phyloP scores from a whole-genome alignment of 2,329 filamentous ascomycete species.

The Fusarium metavorans region DNA sequence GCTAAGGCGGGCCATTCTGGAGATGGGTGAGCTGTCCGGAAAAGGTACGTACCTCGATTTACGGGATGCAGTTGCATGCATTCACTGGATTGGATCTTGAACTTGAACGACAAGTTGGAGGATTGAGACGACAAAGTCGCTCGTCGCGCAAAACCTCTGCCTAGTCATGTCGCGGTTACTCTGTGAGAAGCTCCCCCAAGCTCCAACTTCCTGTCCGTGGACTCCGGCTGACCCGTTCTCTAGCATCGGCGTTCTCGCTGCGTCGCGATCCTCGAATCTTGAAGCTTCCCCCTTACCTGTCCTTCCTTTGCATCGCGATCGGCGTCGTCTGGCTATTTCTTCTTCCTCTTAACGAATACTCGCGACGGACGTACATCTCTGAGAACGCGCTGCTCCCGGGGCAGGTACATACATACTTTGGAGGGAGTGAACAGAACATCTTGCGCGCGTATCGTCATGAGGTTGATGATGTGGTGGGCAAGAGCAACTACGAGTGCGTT shows the following conservation, averaged over 20 bases:
- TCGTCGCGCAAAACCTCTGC: constrained; percentile 20
- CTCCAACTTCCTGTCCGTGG: background rate
- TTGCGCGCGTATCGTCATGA: constrained; percentile 92
- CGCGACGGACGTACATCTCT: constrained; percentile 92
- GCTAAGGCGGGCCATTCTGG: constrained; percentile 7
- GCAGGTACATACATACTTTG: constrained; percentile 98
- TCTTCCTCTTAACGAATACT: constrained; percentile 91
- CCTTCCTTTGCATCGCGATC: constrained; percentile 83
- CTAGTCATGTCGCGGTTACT: constrained; percentile 65
- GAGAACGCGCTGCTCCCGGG: constrained; percentile 96
- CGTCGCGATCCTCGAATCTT: constrained; percentile 85
- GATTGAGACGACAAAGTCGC: constrained; percentile 19
- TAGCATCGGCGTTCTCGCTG: constrained; percentile 74
- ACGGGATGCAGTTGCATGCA: constrained; percentile 2
- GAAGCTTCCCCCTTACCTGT: constrained; percentile 88
- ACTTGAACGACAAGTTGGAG: constrained; percentile 28
- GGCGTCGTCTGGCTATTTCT: constrained; percentile 92
- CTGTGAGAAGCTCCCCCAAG: constrained; percentile 53
- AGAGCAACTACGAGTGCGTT: constrained; percentile 65
- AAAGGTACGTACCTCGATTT: constrained; percentile 39
- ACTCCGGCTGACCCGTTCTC: constrained; percentile 8
- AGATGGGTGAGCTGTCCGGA: constrained; percentile 33
- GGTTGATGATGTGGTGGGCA: constrained; percentile 71
- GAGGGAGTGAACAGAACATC: constrained; percentile 94
- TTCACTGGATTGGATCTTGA: constrained; percentile 18